Conservation (phyloP, 345 rosid genomes). For the Hypericum perforatum region DNA sequence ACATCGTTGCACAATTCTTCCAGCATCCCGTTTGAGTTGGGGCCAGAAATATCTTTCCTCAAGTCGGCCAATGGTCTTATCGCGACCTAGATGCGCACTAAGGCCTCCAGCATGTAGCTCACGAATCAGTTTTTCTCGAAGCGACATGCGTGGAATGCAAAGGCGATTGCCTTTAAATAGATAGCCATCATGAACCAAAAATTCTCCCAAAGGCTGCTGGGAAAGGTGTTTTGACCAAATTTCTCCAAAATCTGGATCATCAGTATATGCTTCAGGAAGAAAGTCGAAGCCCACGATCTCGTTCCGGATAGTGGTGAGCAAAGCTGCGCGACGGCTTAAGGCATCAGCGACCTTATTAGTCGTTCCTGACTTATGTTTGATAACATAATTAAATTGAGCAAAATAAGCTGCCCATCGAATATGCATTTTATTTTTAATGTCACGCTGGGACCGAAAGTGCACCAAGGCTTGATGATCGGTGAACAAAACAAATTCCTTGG, state of each 20-base stretch:
- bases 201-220: background rate
- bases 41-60: no score
- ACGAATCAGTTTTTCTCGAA: background rate
- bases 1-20: no score
- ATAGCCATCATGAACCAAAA: background rate
- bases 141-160: background rate
- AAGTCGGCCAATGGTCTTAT: no score
- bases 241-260: background rate
- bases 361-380: background rate
- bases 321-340: no score
- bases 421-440: background rate
- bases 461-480: background rate
- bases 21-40: no score
- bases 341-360: no score
- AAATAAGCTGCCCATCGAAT: background rate
- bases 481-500: background rate
- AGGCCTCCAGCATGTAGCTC: background rate
- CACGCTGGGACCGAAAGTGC: background rate
- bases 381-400: background rate
- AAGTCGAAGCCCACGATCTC: no score
- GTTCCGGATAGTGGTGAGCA: no score
- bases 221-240: background rate
- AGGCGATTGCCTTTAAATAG: background rate
- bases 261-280: no score
- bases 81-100: background rate